phyloP scores from a whole-genome alignment of 495 filamentous ascomycete species.

The Podospora anserina region DNA sequence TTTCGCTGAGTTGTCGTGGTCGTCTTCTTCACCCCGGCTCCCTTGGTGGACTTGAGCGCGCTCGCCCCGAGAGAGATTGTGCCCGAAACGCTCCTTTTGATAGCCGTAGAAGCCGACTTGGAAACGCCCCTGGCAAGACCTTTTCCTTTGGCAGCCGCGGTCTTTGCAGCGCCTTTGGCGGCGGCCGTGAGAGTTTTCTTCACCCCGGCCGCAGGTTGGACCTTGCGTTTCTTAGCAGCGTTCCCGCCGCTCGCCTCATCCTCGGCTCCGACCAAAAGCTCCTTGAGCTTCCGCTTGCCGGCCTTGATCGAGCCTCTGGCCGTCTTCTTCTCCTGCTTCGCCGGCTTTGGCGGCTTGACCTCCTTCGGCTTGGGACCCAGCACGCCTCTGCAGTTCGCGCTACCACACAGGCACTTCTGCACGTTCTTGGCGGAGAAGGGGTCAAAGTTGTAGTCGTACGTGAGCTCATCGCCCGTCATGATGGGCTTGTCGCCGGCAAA shows the following conservation, averaged over 20 bases:
- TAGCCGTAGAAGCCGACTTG: constrained; percentile 30
- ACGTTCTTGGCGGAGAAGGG: constrained; percentile 79
- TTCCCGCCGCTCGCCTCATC: constrained; percentile 16
- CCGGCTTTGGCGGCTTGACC: constrained; percentile 43
- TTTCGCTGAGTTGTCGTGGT: neutral
- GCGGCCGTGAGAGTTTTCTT: constrained; percentile 30
- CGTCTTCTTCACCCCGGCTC: neutral
- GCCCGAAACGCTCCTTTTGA: constrained; percentile 39
- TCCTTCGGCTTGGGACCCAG: constrained; percentile 70
- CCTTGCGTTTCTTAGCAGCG: constrained; percentile 31
- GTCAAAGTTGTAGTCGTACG: constrained; percentile 99
- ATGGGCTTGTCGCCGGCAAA: constrained; percentile 89
- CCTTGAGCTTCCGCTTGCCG: constrained; percentile 35
- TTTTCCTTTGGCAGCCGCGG: neutral
- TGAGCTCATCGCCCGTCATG: constrained; percentile 91
- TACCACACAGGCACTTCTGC: constrained; percentile 78
- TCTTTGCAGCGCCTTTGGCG: constrained; percentile 19
- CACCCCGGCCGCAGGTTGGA: constrained; percentile 25
- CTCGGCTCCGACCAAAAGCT: constrained; percentile 23
- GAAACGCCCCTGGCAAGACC: neutral
- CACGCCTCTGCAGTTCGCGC: constrained; percentile 70
- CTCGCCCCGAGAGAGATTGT: constrained; percentile 38
- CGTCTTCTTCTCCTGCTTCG: constrained; percentile 30
- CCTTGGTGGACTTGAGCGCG: constrained; percentile 14
- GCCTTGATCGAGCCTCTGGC: constrained; percentile 31